Percentiles rank a stretch among this genome's conserved stretches.
Evolutionary conservation across 768 basidiomycete species (phyloP).

Genomic region (Trametes villosa): DNA sequence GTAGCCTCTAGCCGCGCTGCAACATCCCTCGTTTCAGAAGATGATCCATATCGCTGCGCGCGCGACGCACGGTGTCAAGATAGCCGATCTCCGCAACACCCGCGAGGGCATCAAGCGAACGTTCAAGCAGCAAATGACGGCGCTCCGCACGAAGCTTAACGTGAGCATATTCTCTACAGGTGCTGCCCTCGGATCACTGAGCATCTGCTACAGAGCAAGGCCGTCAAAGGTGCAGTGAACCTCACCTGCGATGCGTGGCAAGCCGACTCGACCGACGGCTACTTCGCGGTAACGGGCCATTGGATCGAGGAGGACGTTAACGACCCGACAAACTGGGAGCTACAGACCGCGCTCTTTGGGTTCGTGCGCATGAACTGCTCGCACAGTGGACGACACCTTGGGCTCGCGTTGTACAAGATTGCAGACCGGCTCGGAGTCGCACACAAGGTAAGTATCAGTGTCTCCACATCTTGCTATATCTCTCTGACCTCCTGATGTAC

Average conservation of each 20-base stretch:
- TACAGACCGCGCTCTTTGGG: slow-evolving; percentile 38
- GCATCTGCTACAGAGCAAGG: not conserved
- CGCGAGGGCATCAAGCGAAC: slow-evolving; percentile 34
- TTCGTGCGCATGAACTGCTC: slow-evolving; percentile 41
- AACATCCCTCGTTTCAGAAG: slow-evolving; percentile 37
- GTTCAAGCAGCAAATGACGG: slow-evolving; percentile 29
- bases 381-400: slow-evolving; percentile 41
- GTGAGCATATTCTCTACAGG: slow-evolving; percentile 18
- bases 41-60: slow-evolving; percentile 44
- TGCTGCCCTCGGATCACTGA: no score
- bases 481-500: slow-evolving; percentile 3
- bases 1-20: slow-evolving; percentile 38
- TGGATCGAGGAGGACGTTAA: slow-evolving; percentile 46
- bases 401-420: slow-evolving; percentile 45
- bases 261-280: slow-evolving; percentile 42
- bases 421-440: slow-evolving; percentile 31
- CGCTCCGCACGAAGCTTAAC: slow-evolving; percentile 22
- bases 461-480: not conserved
- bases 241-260: slow-evolving; percentile 48
- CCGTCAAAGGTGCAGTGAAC: slow-evolving; percentile 31
- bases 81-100: slow-evolving; percentile 35
- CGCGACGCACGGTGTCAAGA: slow-evolving; percentile 42
- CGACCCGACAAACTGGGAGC: slow-evolving; percentile 30
- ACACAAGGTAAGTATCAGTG: slow-evolving; percentile 35
- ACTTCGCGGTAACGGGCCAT: slow-evolving; percentile 45